Base-by-base conservation (phyloP, 352 stramenopile species). In the Globisporangium paddicum region DNA sequence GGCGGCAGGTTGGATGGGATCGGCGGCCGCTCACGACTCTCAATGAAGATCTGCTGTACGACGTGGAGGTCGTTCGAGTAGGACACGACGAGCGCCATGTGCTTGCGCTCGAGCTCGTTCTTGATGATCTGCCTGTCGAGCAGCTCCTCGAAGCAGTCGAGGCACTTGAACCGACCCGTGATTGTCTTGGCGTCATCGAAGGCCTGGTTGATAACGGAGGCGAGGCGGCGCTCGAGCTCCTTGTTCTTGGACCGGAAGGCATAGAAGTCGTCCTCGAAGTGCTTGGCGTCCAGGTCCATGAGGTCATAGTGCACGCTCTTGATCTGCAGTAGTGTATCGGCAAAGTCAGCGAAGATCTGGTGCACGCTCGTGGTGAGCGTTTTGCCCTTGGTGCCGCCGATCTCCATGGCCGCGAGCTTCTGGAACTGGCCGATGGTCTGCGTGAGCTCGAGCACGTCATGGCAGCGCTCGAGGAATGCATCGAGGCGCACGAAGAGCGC, bases 101-200 rank as follows among this genome's bases (percentile, higher is more conserved):
- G 82, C 57, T 96, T 96, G 49, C 82, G 77, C 56, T 97, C 88
- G 11, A 97, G 67, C 55, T 96, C 89, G 52, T 93, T 94, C 53
- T 91, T 92, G 56, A 93, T 90, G 37, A 91, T 89, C 45, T 77
- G 72, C 0, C 92, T 75, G 48, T 93, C 75, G 0, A 97, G 69
- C 11, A 98, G 58, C 35, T 90, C 88, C 38, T 93, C 82, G 55
- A 98, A 98, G 60, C 82, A 94, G 49, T 98, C 88, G 26, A 98
- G 77, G 25, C 96, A 93, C 52, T 96, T 96, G 60, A 98, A 96
- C 7, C 85, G 65, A 0, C 83, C 87, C 6, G 68, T 72, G 25
- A 97, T 86, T 0, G 88, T 98, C 56, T 89, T 93, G 23, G 87
- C 86, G 71, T 98, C 93, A 48, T 97, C 90, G 44, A 98, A 98